Evolutionary conservation across 2,329 filamentous ascomycete genomes (phyloP).

Genomic region (Pseudogymnoascus sp.): DNA sequence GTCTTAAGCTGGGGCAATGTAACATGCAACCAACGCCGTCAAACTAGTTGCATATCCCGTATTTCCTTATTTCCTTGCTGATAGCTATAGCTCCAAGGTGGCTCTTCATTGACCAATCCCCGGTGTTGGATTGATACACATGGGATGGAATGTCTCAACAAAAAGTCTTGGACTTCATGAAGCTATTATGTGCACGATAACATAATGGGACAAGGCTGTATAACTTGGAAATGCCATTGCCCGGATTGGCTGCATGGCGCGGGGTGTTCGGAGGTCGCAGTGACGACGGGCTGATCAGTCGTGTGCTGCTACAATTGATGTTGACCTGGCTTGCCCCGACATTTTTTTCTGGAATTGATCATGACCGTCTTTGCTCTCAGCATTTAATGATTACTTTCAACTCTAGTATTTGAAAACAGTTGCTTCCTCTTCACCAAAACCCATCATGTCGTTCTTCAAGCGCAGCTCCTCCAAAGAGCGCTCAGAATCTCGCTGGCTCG

Average conservation of each 20-base stretch:
- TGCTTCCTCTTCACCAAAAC: background rate
- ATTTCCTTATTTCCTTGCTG: background rate
- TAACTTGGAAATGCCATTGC: background rate
- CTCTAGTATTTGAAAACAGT: background rate
- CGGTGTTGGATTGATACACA: constrained; percentile 2
- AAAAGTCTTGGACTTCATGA: background rate
- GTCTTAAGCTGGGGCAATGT: background rate
- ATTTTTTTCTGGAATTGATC: background rate
- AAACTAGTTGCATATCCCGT: background rate
- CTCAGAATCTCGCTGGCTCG: background rate
- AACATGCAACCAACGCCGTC: background rate
- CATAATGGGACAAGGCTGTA: background rate
- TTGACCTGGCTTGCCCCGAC: background rate
- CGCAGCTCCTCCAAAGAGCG: background rate
- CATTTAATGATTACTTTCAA: background rate
- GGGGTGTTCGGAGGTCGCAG: background rate
- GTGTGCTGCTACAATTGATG: background rate
- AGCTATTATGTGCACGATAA: background rate
- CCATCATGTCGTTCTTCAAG: constrained; percentile 1
- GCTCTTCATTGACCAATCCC: background rate
- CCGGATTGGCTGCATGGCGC: background rate
- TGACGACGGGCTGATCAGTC: background rate
- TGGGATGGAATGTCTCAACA: background rate
- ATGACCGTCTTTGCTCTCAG: background rate
- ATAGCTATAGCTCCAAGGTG: background rate